phyloP scores from a whole-genome alignment of 1,284 basidiomycete genomes.

The Anthracocystis panici-leucophaei region DNA sequence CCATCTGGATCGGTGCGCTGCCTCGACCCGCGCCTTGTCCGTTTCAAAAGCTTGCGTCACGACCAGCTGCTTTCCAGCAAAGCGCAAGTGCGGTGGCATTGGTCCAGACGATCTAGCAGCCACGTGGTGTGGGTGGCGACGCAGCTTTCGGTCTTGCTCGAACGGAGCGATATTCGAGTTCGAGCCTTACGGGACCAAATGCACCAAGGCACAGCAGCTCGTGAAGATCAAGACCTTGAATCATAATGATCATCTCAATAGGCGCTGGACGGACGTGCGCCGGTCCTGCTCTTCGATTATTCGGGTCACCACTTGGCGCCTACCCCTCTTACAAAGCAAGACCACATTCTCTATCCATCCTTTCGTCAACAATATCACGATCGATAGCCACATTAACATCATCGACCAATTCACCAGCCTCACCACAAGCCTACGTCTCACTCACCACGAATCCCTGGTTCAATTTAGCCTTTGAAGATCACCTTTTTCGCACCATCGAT shows the following conservation, averaged over 20 bases:
- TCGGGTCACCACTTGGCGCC: not conserved
- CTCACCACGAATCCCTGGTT: slow-evolving; percentile 87
- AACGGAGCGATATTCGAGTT: no score
- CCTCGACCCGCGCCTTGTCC: not conserved
- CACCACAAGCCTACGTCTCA: slow-evolving; percentile 78
- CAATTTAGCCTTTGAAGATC: slow-evolving; percentile 90
- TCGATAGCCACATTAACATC: not conserved
- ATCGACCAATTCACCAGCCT: not conserved
- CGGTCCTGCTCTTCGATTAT: not conserved
- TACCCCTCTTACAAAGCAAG: not conserved
- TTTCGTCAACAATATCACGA: not conserved
- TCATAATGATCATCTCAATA: slow-evolving; percentile 1
- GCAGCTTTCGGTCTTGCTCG: not conserved
- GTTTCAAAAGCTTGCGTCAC: not conserved
- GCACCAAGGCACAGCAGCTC: no score
- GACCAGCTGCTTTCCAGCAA: not conserved
- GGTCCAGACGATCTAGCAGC: not conserved
- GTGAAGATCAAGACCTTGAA: no score
- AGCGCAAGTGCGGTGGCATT: not conserved
- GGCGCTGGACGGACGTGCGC: not conserved
- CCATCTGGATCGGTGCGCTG: not conserved
- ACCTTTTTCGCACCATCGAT: slow-evolving; percentile 40
- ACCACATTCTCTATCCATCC: not conserved
- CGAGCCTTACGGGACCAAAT: no score
- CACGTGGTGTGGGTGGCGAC: not conserved